Percentiles rank a stretch among this genome's conserved stretches.
These are phyloP conservation scores for Acephala macrosclerotiorum DNA, from an alignment of 2,329 filamentous ascomycete species.

Conservation along the genomic window DNA sequence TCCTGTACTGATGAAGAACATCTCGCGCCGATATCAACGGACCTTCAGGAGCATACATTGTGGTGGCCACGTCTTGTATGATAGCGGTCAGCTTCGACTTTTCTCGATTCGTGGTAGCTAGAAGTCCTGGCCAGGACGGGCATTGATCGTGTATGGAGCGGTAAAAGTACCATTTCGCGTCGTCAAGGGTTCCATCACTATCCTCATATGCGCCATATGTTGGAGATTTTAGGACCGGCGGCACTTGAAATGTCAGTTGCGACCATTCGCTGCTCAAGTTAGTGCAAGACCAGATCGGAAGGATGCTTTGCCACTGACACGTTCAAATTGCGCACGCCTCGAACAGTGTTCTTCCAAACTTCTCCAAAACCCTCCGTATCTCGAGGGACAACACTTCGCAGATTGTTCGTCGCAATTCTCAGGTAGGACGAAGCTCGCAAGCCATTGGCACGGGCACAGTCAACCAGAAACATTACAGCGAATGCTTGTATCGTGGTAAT, in stretches of 20 bases:
- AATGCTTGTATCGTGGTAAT: conserved; percentile 43
- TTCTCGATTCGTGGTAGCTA: conserved; percentile 42
- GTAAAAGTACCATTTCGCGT: conserved; percentile 39
- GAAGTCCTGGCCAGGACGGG: conserved; percentile 34
- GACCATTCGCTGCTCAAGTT: conserved; percentile 44
- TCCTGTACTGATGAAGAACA: conserved; percentile 40
- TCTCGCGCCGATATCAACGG: conserved; percentile 31
- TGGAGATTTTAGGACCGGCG: conserved; percentile 24
- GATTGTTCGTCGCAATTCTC: conserved; percentile 35
- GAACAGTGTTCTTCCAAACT: conserved; percentile 42
- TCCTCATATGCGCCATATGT: conserved; percentile 28
- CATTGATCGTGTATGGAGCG: conserved; percentile 31
- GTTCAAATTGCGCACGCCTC: conserved; percentile 44
- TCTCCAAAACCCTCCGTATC: conserved; percentile 34
- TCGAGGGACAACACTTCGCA: conserved; percentile 30
- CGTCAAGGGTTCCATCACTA: conserved; percentile 30
- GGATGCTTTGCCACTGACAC: conserved; percentile 40
- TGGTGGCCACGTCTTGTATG: conserved; percentile 37
- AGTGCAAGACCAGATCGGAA: conserved; percentile 21
- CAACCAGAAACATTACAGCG: conserved; percentile 44
- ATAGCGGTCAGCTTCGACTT: conserved; percentile 42
- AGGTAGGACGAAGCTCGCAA: conserved; percentile 42
- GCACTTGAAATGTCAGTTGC: conserved; percentile 42
- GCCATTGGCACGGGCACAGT: conserved; percentile 37
- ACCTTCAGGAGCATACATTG: conserved; percentile 37